Evolutionary conservation across 768 basidiomycete genomes (phyloP), one percentile per base, ranked within the genome.

Genomic region (Tubosaeta brunneosetosa): DNA sequence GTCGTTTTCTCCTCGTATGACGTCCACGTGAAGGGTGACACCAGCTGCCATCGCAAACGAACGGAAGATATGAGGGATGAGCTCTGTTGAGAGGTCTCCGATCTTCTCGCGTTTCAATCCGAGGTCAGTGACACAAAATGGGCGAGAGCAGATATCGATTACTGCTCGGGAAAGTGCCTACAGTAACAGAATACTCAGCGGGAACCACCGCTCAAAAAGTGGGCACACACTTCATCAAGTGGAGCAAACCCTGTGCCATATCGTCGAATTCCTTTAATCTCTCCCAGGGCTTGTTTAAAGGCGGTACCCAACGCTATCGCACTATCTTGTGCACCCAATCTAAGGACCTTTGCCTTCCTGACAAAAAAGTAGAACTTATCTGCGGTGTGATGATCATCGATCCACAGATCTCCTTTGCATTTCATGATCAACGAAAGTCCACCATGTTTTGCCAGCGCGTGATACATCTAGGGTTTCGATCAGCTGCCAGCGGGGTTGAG

Each of bases 371-470:
- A 46, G 17, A 45, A 84, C 86, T 85, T 83, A 89, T 99, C 97
- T 80, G 95, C 92, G 44, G 94, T 92, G 72, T 99, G 97, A 64
- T 98, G 97, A 73, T 99, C 97, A 72, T 99, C 97, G 54, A 98
- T 97, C 82, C 87, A 91, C 8, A 98, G 78, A 69, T 99, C 97
- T 37, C 97, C 97, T 65, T 89, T 84, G 71, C 94, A 97, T 61
- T 88, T 86, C 74, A 99, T 79, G 17, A 80, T 83, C 56, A 99
- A 75, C 0, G 92, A 94, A 84, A 97, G 89, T 52, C 93, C 93
- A 17, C 91, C 82, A 72, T 99, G 97, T 69, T 98, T 98, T 33
- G 97, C 95, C 4, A 99, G 81, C 2, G 97, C 95, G 57, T 92
- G 86, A 68, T 93, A 94, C 97, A 99, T 99, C 95, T 99, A 53